A percentile compares a stretch with the other conserved stretches of the same genome.
Conservation (phyloP, 2,329 filamentous ascomycete genomes). For the Paraphaeosphaeria minitans region DNA sequence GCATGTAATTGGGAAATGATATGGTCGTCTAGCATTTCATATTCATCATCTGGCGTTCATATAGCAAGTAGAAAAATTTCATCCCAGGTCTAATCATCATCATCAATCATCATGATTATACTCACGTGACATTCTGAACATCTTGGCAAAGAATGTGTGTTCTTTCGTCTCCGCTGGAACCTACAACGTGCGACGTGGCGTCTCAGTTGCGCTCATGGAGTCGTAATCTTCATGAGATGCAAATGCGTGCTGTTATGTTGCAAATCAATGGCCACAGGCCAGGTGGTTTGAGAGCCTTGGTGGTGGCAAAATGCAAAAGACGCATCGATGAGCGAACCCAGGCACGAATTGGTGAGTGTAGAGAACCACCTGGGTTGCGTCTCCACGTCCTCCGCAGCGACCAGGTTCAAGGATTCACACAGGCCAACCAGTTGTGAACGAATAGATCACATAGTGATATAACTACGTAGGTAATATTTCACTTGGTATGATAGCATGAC, state of each 20-base stretch:
- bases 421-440: neutral
- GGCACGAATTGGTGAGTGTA: neutral
- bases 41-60: constrained; percentile 14
- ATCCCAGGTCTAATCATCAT: neutral
- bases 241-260: neutral
- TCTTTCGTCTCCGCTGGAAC: neutral
- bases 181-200: neutral
- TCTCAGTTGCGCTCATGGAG: neutral
- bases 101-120: neutral
- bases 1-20: constrained; percentile 42
- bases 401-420: neutral
- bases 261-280: neutral
- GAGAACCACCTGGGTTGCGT: neutral
- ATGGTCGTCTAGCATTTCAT: constrained; percentile 10
- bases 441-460: neutral
- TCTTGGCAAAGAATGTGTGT: neutral
- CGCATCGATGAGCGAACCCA: neutral
- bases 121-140: neutral
- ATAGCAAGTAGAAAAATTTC: neutral
- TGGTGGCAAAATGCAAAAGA: neutral
- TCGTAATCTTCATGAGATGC: neutral
- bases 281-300: neutral
- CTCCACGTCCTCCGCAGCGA: neutral
- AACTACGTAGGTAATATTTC: neutral
- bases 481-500: neutral